Evolutionary conservation across 2,329 filamentous ascomycete species (phyloP), one percentile per base, ranked within the genome.

Genomic region (Hirsutella rhossiliensis): DNA sequence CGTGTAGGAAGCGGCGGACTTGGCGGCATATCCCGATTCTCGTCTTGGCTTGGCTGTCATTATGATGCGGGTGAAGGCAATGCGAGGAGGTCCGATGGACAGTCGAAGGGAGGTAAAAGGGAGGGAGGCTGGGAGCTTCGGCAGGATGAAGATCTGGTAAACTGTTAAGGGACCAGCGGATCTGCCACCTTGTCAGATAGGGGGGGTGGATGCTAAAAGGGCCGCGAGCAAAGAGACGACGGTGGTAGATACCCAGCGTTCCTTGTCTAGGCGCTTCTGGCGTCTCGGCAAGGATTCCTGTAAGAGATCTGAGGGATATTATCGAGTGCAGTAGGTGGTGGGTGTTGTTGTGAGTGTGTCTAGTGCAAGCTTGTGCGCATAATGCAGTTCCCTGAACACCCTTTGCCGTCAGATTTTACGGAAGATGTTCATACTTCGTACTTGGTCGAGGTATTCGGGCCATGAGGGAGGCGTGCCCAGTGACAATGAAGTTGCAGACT

Each of bases 1-100:
- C 56, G 76, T 92, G 48, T 77, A 52, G 57, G 41, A 28, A 19
- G 28, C 7, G 23, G 23, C 13, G 12, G 34, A 36, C 17, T 15
- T 17, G 42, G n/a, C 28, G 37, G 32, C 13, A 23, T 18, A 27
- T 13, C 12, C 18, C 12, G 38, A 43, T 19, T 41, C 30, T 36
- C 15, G 29, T 23, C 19, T 30, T 38, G 39, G 23, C 7, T 23
- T 23, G 23, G 23, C 23, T 23, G 23, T 23, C 23, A 23, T 4
- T 4, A 23, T 23, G 23, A 7, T 23, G 23, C 23, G 4, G 23
- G 23, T 23, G 4, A 23, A 23, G 23, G 7, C 23, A 23, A 4
- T 7, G 23, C 4, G 23, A 23, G 23, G 23, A 4, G 23, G 23
- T 4, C 7, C 4, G 23, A 7, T 23, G 23, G 23, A 23, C 23